These are phyloP conservation scores for Collybiopsis luxurians DNA, from an alignment of 768 basidiomycete genomes.

Conservation along the genomic window DNA sequence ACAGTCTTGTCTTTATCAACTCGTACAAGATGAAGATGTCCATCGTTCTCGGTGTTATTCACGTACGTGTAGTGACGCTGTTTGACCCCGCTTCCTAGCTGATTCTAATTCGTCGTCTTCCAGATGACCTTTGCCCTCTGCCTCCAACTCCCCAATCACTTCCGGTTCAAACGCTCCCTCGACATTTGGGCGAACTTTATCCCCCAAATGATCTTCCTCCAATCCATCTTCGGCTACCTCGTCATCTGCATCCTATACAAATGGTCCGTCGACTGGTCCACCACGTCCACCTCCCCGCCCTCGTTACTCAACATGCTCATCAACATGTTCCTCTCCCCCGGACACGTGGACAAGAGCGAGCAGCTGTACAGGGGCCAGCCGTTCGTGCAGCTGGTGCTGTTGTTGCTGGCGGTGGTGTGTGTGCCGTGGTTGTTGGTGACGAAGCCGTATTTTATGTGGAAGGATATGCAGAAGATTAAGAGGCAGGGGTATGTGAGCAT, in stretches of 20 bases:
- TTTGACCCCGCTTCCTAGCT: slow-evolving; percentile 6
- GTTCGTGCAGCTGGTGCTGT: slow-evolving; percentile 75
- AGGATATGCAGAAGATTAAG: slow-evolving; percentile 83
- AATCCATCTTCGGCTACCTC: slow-evolving; percentile 97
- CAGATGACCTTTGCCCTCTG: slow-evolving; percentile 99
- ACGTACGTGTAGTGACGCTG: slow-evolving; percentile 52
- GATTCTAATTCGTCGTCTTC: slow-evolving; percentile 5
- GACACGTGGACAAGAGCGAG: slow-evolving; percentile 60
- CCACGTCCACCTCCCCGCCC: slow-evolving; percentile 67
- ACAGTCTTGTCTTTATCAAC: slow-evolving; percentile 90
- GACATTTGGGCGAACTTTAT: slow-evolving; percentile 95
- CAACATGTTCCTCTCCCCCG: slow-evolving; percentile 92
- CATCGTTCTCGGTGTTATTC: slow-evolving; percentile 91
- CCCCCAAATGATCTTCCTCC: slow-evolving; percentile 95
- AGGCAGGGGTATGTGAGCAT: slow-evolving; percentile 73
- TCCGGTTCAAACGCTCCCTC: slow-evolving; percentile 83
- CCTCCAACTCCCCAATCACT: slow-evolving; percentile 92
- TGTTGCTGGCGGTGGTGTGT: slow-evolving; percentile 79
- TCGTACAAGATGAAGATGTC: slow-evolving; percentile 99
- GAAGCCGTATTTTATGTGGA: slow-evolving; percentile 91
- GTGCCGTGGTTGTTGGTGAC: slow-evolving; percentile 93
- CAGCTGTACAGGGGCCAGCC: slow-evolving; percentile 88
- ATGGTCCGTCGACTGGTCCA: slow-evolving; percentile 92
- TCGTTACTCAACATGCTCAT: slow-evolving; percentile 96
- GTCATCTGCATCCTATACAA: slow-evolving; percentile 95